These are phyloP conservation scores for Aspergillus coremiiformis DNA, from an alignment of 495 filamentous ascomycete genomes.

Conservation along the genomic window DNA sequence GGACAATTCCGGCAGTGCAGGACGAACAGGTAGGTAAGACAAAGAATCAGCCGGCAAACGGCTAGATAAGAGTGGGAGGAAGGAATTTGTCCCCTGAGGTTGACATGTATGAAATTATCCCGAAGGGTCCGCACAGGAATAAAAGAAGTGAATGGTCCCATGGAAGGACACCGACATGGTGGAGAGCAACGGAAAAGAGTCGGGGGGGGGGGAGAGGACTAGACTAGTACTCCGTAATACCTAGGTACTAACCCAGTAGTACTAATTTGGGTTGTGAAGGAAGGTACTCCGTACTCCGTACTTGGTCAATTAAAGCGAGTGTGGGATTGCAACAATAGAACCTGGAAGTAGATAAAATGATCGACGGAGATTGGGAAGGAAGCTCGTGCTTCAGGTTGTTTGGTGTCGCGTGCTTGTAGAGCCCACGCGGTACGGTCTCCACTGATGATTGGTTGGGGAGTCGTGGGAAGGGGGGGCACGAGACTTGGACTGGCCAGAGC, in stretches of 20 bases:
- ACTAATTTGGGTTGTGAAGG: too few relatives aligned
- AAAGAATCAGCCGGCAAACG: neutral
- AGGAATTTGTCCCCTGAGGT: neutral
- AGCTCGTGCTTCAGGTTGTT: neutral
- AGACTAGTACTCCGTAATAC: too few relatives aligned
- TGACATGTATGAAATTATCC: neutral
- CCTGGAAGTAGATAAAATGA: slow-evolving; percentile 1
- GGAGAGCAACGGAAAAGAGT: slow-evolving; percentile 5
- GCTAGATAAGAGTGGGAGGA: neutral
- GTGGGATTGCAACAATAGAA: neutral
- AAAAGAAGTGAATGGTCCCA: neutral
- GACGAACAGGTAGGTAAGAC: neutral
- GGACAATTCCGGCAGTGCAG: neutral
- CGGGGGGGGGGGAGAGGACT: too few relatives aligned
- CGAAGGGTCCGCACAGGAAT: neutral
- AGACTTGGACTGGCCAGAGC: slow-evolving; percentile 14
- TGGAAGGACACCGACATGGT: neutral
- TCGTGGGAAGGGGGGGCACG: slow-evolving; percentile 14
- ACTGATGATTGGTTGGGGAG: slow-evolving; percentile 25
- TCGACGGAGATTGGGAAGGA: slow-evolving; percentile 11
- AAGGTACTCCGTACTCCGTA: too few relatives aligned
- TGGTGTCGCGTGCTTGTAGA: slow-evolving; percentile 42
- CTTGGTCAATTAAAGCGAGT: neutral
- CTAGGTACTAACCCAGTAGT: too few relatives aligned
- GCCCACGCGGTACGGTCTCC: slow-evolving; percentile 28